These are phyloP conservation scores for Fusarium oligoseptatum DNA, from an alignment of 2,329 filamentous ascomycete species.

Conservation along the genomic window DNA sequence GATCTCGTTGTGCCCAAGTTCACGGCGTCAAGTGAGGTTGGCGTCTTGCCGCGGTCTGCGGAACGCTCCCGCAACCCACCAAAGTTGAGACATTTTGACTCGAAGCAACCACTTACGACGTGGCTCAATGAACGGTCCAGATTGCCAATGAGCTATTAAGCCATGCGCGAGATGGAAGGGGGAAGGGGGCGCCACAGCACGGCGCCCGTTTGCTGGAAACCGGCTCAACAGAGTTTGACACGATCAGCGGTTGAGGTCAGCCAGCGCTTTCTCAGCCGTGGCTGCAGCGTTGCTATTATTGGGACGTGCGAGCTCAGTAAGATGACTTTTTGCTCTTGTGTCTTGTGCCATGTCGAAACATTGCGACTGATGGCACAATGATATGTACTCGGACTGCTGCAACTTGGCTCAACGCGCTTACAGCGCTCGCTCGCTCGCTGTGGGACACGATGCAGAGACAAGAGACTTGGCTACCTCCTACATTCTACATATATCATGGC, in stretches of 20 bases:
- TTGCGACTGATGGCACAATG: slow-evolving; percentile 2
- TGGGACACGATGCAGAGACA: neutral
- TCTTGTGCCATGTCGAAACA: slow-evolving; percentile 22
- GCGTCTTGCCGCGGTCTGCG: slow-evolving; percentile 9
- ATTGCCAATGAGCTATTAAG: slow-evolving; percentile 21
- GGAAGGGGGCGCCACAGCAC: slow-evolving; percentile 15
- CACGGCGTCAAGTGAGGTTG: neutral
- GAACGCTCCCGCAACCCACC: slow-evolving; percentile 10
- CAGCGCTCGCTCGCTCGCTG: neutral
- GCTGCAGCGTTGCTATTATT: slow-evolving; percentile 36
- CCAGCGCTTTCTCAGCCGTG: slow-evolving; percentile 17
- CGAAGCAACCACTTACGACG: slow-evolving; percentile 18
- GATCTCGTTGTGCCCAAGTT: neutral
- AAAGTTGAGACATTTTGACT: slow-evolving; percentile 18
- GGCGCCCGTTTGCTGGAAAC: slow-evolving; percentile 9
- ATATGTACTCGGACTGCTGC: neutral
- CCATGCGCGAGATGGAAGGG: slow-evolving; percentile 17
- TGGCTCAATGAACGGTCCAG: slow-evolving; percentile 9
- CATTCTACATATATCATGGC: slow-evolving; percentile 6
- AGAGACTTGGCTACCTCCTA: slow-evolving; percentile 8
- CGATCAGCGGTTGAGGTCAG: slow-evolving; percentile 27
- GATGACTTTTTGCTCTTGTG: slow-evolving; percentile 8
- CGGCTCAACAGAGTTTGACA: slow-evolving; percentile 11
- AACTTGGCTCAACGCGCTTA: neutral
- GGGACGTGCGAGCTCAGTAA: slow-evolving; percentile 9